Evolutionary conservation across 805 yeast genomes (phyloP), one percentile per base, ranked within the genome.

Genomic region (Yamadazyma ubonensis): DNA sequence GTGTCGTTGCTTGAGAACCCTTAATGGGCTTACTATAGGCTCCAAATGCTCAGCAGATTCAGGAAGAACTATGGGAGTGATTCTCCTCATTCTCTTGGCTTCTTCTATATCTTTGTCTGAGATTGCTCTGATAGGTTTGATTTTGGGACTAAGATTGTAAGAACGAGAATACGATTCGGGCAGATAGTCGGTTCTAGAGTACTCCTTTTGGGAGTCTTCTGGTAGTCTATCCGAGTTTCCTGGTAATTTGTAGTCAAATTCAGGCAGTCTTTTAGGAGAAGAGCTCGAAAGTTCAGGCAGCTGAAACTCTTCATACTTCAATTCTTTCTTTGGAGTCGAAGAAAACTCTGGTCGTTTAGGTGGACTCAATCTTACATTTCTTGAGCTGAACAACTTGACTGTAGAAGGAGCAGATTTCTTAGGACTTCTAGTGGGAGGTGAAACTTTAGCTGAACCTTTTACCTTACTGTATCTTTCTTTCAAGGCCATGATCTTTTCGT

Each of bases 61-160:
- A 1, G 72, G 73, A 5, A 67, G 50, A 36, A 54, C 51, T 5
- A 68, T 61, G 2, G 73, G 73, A 10, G 61, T 59, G 25, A 67
- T 66, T 37, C 53, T 48, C 34, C 64, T 51, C 28, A 64, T 44
- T 17, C 46, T 46, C 43, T 65, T 68, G 2, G 71, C 72, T 3
- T 61, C 62, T 28, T 60, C 70, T 7, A 48, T 48, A 25, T 45
- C 51, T 17, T 35, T 36, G 14, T 39, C 38, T 2, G 44, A 26
- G 11, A 26, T 33, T 9, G 41, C 16, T 29, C 23, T 11, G 36
- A 26, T 6, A 5, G 16, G 28, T 16, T 43, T n/a, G n/a, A n/a
- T n/a, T n/a, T n/a, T n/a, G n/a, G n/a, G n/a, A n/a, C n/a, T n/a
- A n/a, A n/a, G n/a, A n/a, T n/a, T n/a, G n/a, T n/a, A n/a, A n/a